phyloP scores from a whole-genome alignment of 2,329 filamentous ascomycete species.

The Hypocrella siamensis region DNA sequence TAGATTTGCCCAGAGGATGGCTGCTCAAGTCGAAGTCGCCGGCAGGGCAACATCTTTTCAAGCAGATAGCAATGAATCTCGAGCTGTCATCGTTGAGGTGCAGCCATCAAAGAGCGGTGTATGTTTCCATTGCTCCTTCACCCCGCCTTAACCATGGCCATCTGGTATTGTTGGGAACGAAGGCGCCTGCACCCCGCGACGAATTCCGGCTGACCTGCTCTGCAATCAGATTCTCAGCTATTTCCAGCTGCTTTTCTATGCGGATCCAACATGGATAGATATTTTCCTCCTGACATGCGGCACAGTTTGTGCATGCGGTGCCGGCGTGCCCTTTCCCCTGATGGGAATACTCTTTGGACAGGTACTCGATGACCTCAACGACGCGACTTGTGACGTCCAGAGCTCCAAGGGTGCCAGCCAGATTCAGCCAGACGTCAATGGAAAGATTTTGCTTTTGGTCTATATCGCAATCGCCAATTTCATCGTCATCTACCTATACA shows the following conservation, averaged over 20 bases:
- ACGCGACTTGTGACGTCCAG: slow-evolving; percentile 31
- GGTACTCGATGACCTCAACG: slow-evolving; percentile 45
- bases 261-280: slow-evolving; percentile 26
- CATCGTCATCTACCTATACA: slow-evolving; percentile 46
- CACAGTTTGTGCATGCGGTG: slow-evolving; percentile 31
- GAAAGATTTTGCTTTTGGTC: slow-evolving; percentile 44
- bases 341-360: slow-evolving; percentile 50
- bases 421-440: slow-evolving; percentile 30
- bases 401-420: slow-evolving; percentile 8
- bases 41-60: background rate
- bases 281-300: slow-evolving; percentile 25
- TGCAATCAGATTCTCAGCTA: slow-evolving; percentile 11
- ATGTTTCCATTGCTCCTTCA: background rate
- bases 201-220: background rate
- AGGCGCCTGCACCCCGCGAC: too few relatives aligned
- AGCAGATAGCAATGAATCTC: background rate
- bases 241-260: slow-evolving; percentile 29
- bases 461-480: slow-evolving; percentile 51
- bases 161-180: background rate
- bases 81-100: background rate
- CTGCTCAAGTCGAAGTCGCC: background rate
- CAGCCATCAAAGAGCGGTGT: background rate
- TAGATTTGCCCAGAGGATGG: background rate
- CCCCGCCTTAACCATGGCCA: too few relatives aligned
- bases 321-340: slow-evolving; percentile 47